Evolutionary conservation across 2,329 filamentous ascomycete genomes (phyloP).

Genomic region (Cladosporium cucumerinum): DNA sequence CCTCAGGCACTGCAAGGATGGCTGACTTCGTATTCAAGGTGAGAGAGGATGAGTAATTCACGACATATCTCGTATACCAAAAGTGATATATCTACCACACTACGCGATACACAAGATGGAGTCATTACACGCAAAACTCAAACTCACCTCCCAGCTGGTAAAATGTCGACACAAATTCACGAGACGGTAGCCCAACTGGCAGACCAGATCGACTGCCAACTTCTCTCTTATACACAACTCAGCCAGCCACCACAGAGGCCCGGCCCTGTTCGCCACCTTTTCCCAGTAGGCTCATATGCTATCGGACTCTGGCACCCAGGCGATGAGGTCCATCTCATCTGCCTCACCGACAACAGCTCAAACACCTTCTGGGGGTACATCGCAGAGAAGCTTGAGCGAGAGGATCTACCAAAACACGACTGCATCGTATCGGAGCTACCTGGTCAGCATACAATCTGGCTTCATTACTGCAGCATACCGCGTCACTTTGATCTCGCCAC

Average conservation of each 20-base stretch:
- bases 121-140: neutral
- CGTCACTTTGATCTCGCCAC: slow-evolving; percentile 5
- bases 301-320: slow-evolving; percentile 17
- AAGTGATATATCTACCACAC: neutral
- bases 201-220: neutral
- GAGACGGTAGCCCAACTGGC: neutral
- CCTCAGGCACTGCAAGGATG: neutral
- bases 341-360: slow-evolving; percentile 20
- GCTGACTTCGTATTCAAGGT: neutral
- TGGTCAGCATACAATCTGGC: neutral
- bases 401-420: slow-evolving; percentile 11
- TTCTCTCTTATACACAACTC: neutral
- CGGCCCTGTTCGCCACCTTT: slow-evolving; percentile 14
- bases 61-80: neutral
- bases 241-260: neutral
- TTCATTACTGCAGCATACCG: slow-evolving; percentile 13
- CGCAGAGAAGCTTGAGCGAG: slow-evolving; percentile 19
- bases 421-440: neutral
- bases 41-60: neutral
- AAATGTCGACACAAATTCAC: neutral
- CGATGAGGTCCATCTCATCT: slow-evolving; percentile 23
- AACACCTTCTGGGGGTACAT: slow-evolving; percentile 24
- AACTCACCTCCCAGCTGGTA: neutral
- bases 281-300: slow-evolving; percentile 18
- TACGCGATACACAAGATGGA: neutral